Conservation (phyloP, 495 filamentous ascomycete species). For the Penicillium ochrochloron region DNA sequence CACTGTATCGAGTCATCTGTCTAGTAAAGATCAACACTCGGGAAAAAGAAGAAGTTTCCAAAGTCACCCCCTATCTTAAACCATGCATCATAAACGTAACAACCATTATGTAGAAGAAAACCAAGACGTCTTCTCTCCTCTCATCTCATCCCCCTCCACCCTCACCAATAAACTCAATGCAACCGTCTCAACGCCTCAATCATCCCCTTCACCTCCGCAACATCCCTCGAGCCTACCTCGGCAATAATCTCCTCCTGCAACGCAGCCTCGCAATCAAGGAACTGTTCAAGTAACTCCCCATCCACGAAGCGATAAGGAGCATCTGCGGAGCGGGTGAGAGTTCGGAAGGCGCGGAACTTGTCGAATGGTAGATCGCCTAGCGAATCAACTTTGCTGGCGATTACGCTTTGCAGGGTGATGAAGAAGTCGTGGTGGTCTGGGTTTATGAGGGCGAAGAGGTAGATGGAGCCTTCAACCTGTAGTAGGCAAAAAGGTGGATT, state of each 20-base stretch:
- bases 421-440: constrained; percentile 74
- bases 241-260: constrained; percentile 68
- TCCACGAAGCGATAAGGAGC: constrained; percentile 90
- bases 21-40: neutral
- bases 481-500: neutral
- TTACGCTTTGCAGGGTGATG: constrained; percentile 75
- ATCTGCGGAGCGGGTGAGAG: constrained; percentile 66
- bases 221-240: constrained; percentile 58
- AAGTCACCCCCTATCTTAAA: neutral
- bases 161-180: constrained; percentile 50
- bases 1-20: neutral
- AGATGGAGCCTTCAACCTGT: constrained; percentile 88
- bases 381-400: constrained; percentile 67
- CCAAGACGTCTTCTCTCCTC: neutral
- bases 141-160: neutral
- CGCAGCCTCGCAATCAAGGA: constrained; percentile 68
- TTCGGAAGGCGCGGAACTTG: constrained; percentile 78
- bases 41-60: neutral
- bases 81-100: constrained; percentile 3
- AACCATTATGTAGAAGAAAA: neutral
- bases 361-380: constrained; percentile 75
- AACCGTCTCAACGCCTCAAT: constrained; percentile 76
- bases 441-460: constrained; percentile 81
- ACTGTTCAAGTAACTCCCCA: constrained; percentile 86
- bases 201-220: constrained; percentile 72